These are phyloP conservation scores for Hygrocybe punicea DNA, from an alignment of 768 basidiomycete genomes.

Conservation along the genomic window DNA sequence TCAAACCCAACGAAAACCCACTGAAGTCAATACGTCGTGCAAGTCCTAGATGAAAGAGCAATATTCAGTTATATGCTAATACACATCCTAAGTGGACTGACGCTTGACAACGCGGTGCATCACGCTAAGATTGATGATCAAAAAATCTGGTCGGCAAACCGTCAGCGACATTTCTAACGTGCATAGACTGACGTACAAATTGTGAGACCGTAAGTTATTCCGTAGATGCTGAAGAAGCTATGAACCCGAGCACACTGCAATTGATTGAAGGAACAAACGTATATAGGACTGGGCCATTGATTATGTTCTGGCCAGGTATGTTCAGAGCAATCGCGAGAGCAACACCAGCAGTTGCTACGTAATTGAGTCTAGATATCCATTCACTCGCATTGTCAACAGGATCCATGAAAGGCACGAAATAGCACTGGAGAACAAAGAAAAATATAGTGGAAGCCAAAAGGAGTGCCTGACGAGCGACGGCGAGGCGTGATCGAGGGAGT, in stretches of 20 bases:
- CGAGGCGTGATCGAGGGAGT: conserved; percentile 46
- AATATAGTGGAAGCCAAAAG: conserved; percentile 53
- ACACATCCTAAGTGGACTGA: conserved; percentile 27
- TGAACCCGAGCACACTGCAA: conserved; percentile 1
- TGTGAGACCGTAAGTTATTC: conserved; percentile 63
- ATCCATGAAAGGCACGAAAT: conserved; percentile 61
- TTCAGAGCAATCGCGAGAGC: conserved; percentile 61
- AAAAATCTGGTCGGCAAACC: conserved; percentile 51
- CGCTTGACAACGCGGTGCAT: conserved; percentile 60
- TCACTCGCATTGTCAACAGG: conserved; percentile 73
- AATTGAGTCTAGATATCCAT: conserved; percentile 69
- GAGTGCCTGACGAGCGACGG: conserved; percentile 57
- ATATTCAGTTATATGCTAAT: not conserved
- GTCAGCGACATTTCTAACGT: conserved; percentile 7
- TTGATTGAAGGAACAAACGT: conserved; percentile 42
- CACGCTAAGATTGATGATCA: conserved; percentile 50
- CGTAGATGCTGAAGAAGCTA: conserved; percentile 37
- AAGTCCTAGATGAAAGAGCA: conserved; percentile 39
- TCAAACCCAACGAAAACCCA: conserved; percentile 34
- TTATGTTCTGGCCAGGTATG: conserved; percentile 49
- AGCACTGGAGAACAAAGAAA: conserved; percentile 62
- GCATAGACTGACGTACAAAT: conserved; percentile 45
- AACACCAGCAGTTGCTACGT: conserved; percentile 59
- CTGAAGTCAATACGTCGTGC: conserved; percentile 72
- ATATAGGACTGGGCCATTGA: conserved; percentile 65